Base-by-base conservation (phyloP, 768 basidiomycete genomes). In the Russula brevipes region DNA sequence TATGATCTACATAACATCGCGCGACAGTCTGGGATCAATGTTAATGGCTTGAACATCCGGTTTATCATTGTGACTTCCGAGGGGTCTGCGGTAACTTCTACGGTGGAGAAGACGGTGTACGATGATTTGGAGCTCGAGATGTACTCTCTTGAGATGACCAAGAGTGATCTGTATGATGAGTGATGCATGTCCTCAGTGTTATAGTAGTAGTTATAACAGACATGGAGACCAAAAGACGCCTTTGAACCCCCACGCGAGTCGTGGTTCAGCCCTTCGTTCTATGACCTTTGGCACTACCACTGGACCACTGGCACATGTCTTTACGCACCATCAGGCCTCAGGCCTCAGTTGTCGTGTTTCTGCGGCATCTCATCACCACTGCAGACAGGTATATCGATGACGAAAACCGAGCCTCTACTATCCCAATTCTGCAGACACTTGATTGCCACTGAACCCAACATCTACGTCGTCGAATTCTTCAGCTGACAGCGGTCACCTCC, bases 401-500 rank as follows among this genome's bases (percentile, higher is more conserved):
- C 58, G 7, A 12, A 58, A 16, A 14, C 46, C 17, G n/a, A 42
- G 0, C 19, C 24, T 41, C 4, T 39, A 24, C 61, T 30, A 8
- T 33, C 31, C 19, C 61, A 30, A 53, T 44, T 3, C 60, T 57
- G 31, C 42, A 41, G 38, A 60, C 24, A 45, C 64, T 35, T 14
- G 6, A 19, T 47, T 46, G 3, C 60, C 33, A 44, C 16, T 50
- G 19, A 31, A 35, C 12, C 47, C 55, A 30, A 64, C 68, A 33
- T 44, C 61, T 17, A 50, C 50, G 35, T 50, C 49, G 30, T 39
- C 56, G 11, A 67, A 12, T 57, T 63, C 51, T 62, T 67, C 50
- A 62, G 55, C 45, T 64, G 69, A 11, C 56, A 65, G 16, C 41
- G 65, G 54, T 12, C 57, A n/a, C n/a, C n/a, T n/a, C n/a, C n/a